These are phyloP conservation scores for Trypanosoma mega DNA, from an alignment of 208 protist genomes.

Conservation along the genomic window DNA sequence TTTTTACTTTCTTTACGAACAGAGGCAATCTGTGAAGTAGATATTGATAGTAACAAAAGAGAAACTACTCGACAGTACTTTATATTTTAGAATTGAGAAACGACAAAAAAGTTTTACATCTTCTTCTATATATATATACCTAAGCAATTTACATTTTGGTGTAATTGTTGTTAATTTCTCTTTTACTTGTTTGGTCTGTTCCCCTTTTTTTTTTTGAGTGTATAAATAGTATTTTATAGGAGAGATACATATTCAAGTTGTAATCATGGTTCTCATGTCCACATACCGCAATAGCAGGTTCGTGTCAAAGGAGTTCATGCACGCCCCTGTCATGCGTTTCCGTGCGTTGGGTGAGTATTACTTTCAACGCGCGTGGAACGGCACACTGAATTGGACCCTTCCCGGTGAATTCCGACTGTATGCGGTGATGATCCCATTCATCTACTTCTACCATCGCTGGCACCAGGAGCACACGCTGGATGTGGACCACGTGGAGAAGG, in stretches of 20 bases:
- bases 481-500: constrained; percentile 70
- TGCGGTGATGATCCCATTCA: constrained; percentile 59
- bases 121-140: no score
- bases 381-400: constrained; percentile 60
- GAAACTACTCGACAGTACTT: no score
- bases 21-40: no score
- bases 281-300: constrained; percentile 79
- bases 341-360: constrained; percentile 83
- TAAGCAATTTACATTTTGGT: not conserved
- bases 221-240: not conserved
- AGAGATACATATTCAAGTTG: constrained; percentile 6
- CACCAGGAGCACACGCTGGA: constrained; percentile 81
- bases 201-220: constrained; percentile 19
- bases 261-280: constrained; percentile 77
- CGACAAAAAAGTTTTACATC: no score
- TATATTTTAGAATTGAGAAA: no score
- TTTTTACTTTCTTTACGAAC: no score
- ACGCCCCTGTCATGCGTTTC: constrained; percentile 57
- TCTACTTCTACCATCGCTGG: constrained; percentile 88
- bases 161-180: not conserved
- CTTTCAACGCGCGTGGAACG: constrained; percentile 82
- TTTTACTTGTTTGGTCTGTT: constrained; percentile 5
- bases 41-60: no score
- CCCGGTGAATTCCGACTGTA: constrained; percentile 82
- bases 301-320: constrained; percentile 64